These are phyloP conservation scores for Cyclanthera cordifolia DNA, from an alignment of 306 rosid species.

Conservation along the genomic window DNA sequence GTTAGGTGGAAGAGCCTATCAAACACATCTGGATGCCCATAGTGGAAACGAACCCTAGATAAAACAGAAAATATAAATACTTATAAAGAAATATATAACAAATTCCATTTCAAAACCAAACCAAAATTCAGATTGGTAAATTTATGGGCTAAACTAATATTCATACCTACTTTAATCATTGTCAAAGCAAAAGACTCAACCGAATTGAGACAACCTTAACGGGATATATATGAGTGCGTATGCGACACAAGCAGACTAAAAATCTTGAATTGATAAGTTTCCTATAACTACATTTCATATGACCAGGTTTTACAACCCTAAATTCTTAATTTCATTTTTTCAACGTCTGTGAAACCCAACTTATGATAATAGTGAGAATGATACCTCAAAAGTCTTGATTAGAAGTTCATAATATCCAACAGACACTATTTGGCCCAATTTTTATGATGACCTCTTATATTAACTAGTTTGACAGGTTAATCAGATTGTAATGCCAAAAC, in stretches of 20 bases:
- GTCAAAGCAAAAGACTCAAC: background rate
- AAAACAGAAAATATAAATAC: constrained; percentile 1
- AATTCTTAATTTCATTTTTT: background rate
- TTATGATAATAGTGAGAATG: background rate
- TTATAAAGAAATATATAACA: background rate
- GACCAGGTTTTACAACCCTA: background rate
- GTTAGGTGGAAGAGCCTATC: constrained; percentile 94
- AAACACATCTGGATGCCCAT: constrained; percentile 97
- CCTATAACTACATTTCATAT: background rate
- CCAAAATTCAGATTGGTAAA: background rate
- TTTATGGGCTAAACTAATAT: background rate
- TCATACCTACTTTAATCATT: background rate
- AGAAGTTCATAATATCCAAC: background rate
- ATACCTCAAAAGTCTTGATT: background rate
- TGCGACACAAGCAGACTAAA: background rate
- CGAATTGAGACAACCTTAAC: background rate
- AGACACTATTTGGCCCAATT: background rate
- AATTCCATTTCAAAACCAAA: background rate
- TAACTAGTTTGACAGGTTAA: background rate
- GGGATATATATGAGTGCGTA: background rate
- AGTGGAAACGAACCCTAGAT: constrained; percentile 90
- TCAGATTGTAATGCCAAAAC: background rate
- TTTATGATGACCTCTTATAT: background rate
- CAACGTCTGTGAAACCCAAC: background rate
- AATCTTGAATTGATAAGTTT: background rate